Evolutionary conservation across 2,329 filamentous ascomycete species (phyloP).

Genomic region (Colletotrichum orbiculare): DNA sequence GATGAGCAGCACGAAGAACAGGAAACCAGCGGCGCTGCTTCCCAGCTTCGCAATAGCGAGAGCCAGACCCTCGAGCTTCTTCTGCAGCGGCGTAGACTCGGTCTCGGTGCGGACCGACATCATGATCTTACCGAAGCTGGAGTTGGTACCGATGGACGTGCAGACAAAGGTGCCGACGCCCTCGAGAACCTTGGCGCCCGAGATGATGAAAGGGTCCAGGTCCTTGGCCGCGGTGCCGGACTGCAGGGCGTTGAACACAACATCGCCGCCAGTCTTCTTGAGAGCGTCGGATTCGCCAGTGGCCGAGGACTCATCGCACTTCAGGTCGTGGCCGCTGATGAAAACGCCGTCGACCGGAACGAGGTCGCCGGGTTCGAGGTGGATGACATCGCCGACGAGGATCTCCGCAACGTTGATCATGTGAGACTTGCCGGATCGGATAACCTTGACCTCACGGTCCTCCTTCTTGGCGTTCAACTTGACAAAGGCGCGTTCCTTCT

Average conservation of each 20-base stretch:
- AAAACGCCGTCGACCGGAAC: conserved; percentile 78
- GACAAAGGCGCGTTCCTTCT: conserved; percentile 74
- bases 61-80: conserved; percentile 61
- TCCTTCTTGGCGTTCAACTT: conserved; percentile 72
- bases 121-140: conserved; percentile 65
- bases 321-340: conserved; percentile 62
- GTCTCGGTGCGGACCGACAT: conserved; percentile 64
- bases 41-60: conserved; percentile 58
- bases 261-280: conserved; percentile 71
- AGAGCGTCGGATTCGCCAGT: conserved; percentile 80
- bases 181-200: conserved; percentile 65
- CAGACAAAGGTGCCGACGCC: conserved; percentile 65
- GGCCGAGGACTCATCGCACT: conserved; percentile 79
- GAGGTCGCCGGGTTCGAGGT: conserved; percentile 76
- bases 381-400: conserved; percentile 75
- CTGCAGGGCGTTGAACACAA: conserved; percentile 66
- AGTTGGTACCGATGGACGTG: conserved; percentile 67
- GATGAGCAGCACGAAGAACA: conserved; percentile 83
- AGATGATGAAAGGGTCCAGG: conserved; percentile 74
- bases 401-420: conserved; percentile 75
- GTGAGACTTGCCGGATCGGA: conserved; percentile 73
- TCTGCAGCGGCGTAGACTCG: conserved; percentile 65
- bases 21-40: conserved; percentile 74
- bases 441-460: conserved; percentile 72
- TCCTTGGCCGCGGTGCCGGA: conserved; percentile 57